Base-by-base conservation (phyloP, 2,329 filamentous ascomycete species). In the Escovopsis sp. region DNA sequence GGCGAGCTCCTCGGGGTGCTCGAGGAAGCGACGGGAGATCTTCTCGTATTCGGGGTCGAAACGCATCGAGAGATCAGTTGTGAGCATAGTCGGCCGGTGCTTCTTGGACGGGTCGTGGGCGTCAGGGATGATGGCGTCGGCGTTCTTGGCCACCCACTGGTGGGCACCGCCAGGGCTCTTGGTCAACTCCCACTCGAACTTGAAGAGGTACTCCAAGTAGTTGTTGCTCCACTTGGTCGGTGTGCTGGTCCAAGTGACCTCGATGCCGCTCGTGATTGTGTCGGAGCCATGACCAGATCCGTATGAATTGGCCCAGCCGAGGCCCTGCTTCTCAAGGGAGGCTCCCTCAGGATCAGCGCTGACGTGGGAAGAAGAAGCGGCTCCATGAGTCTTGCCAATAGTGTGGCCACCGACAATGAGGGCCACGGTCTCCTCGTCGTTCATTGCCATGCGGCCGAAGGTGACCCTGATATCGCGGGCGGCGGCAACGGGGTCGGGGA, bases 371-470 rank as follows among this genome's bases (percentile, higher is more conserved):
- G 70, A 63, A 13, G 75, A 65, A 43, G 64, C 81, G 29, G 83
- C 82, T 51, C 83, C 83, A 61, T 88, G 83, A 0, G 81, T 84
- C 73, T 88, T 88, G 53, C 83, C 83, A 51, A 88, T 84, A 24
- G 76, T 71, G 67, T 88, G 83, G 33, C 83, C 83, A 55, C 83
- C 83, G 33, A 79, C 79, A 56, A 88, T 87, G 37, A 88, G 65
- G 12, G 83, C 82, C 41, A 84, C 82, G 0, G 83, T 88, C 68
- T 88, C 83, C 62, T 84, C 77, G 56, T 87, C 81, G 56, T 84
- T 76, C 83, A 88, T 87, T 47, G 77, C 82, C 82, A 88, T 87
- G 58, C 81, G 81, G 48, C 69, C 70, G 51, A 87, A 88, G 14
- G 83, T 84, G 44, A 68, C 71, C 48, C 81, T 80, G 55, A 87